Conservation (phyloP, 78 protist species). For the Dictyostelium intermedium region DNA sequence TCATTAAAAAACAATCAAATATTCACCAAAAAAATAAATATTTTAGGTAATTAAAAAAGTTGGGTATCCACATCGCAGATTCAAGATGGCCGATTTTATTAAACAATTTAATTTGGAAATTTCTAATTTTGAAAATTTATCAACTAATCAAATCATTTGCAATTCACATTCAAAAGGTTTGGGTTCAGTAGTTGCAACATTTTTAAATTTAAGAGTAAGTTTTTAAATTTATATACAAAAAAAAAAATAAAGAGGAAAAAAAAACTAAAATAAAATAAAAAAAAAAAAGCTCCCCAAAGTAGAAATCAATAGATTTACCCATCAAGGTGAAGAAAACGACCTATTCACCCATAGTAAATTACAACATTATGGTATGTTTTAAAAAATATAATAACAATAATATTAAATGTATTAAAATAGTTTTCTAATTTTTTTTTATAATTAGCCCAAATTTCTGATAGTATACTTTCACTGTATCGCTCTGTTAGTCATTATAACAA, state of each 20-base stretch:
- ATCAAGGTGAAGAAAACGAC: background rate
- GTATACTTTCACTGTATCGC: background rate
- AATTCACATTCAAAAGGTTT: slow-evolving; percentile 2
- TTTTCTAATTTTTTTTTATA: background rate
- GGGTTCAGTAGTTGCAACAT: background rate
- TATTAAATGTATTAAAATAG: too few relatives aligned
- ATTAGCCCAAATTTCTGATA: background rate
- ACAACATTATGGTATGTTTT: background rate
- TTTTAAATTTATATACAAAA: background rate
- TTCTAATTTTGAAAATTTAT: slow-evolving; percentile 11
- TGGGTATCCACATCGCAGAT: slow-evolving; percentile 8
- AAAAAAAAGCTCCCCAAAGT: slow-evolving; percentile 6
- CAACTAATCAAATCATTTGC: slow-evolving; percentile 3
- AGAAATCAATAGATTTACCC: slow-evolving; percentile 17
- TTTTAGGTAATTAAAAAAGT: slow-evolving; percentile 8
- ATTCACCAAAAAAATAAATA: background rate
- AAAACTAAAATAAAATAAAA: too few relatives aligned
- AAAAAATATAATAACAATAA: too few relatives aligned
- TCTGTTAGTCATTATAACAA: background rate
- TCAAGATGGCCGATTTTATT: background rate
- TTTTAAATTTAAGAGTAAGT: slow-evolving; percentile 17
- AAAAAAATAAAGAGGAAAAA: background rate
- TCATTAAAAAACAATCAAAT: background rate
- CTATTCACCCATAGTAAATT: background rate
- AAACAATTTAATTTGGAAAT: background rate